phyloP scores from a whole-genome alignment of 164 flowering plant genomes.

The Kingdonia uniflora region DNA sequence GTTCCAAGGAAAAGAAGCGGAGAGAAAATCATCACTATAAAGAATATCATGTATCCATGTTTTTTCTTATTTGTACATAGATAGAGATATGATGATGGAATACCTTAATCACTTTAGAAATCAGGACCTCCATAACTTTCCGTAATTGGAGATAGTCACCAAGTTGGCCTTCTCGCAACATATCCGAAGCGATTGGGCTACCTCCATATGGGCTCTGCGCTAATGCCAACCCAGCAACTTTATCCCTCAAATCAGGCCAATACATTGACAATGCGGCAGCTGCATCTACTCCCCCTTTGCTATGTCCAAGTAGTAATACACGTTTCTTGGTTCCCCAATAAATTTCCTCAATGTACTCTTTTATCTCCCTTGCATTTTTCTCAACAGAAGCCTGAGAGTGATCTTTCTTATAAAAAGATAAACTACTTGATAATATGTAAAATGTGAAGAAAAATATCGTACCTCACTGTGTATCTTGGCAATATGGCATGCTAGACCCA shows the following conservation, averaged over 20 bases:
- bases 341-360: conserved; percentile 83
- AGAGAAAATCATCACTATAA: no score
- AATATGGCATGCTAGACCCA: conserved; percentile 94
- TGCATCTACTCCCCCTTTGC: conserved; percentile 96
- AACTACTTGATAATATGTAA: neutral
- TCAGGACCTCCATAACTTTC: conserved; percentile 71
- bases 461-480: conserved; percentile 99
- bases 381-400: conserved; percentile 78
- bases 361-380: conserved; percentile 83
- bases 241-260: conserved; percentile 88
- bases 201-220: conserved; percentile 98
- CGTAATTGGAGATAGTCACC: conserved; percentile 81
- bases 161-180: conserved; percentile 85
- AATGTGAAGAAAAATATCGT: conserved; percentile 8
- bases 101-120: conserved; percentile 91
- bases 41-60: no score
- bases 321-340: conserved; percentile 88
- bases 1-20: no score
- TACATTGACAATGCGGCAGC: conserved; percentile 92
- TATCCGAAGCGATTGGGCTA: conserved; percentile 90
- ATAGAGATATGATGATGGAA: neutral
- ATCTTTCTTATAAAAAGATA: conserved; percentile 6
- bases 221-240: conserved; percentile 86
- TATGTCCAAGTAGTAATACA: conserved; percentile 90
- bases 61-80: no score